phyloP scores from a whole-genome alignment of 106 monocot genomes.

The Platanthera guangdongensis region DNA sequence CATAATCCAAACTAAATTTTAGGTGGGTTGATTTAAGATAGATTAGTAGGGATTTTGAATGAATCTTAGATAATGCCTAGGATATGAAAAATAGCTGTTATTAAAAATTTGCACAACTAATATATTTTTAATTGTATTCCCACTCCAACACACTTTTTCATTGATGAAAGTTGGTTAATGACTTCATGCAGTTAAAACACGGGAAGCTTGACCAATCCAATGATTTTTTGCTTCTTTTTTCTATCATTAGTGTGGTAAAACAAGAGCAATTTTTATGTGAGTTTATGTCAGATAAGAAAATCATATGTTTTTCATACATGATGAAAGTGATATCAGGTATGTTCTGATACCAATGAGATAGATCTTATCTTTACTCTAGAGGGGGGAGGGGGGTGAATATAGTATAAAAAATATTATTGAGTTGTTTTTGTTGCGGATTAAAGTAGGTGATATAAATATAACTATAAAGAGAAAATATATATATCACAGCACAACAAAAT shows the following conservation, averaged over 20 bases:
- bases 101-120: neutral
- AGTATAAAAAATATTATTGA: too few relatives aligned
- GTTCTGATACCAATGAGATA: too few relatives aligned
- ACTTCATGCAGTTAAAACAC: neutral
- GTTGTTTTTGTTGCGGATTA: too few relatives aligned
- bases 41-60: neutral
- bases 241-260: neutral
- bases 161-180: neutral
- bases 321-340: too few relatives aligned
- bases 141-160: neutral
- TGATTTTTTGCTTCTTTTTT: neutral
- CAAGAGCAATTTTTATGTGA: neutral
- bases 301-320: neutral
- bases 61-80: neutral
- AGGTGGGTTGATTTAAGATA: neutral
- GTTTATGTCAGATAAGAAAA: neutral
- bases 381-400: too few relatives aligned
- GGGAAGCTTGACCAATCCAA: neutral
- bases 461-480: too few relatives aligned
- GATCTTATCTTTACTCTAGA: too few relatives aligned
- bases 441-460: too few relatives aligned
- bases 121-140: neutral
- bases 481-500: too few relatives aligned
- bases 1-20: neutral
- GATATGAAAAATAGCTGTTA: neutral